phyloP scores from a whole-genome alignment of 768 basidiomycete genomes.

The Psilocybe azurescens region DNA sequence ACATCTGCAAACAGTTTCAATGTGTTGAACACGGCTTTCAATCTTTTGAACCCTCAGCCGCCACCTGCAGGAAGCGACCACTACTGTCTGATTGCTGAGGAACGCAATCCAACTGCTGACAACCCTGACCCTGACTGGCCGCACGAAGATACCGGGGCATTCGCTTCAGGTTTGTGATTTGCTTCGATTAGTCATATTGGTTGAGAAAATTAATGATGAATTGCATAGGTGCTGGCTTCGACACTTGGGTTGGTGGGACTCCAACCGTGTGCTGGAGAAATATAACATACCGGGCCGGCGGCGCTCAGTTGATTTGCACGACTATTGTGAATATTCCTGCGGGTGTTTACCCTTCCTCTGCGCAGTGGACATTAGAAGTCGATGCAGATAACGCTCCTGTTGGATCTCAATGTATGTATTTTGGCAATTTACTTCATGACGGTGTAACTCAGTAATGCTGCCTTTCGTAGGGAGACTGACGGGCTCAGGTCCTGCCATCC shows the following conservation, averaged over 20 bases:
- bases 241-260: background rate
- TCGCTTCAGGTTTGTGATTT: background rate
- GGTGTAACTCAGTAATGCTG: background rate
- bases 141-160: background rate
- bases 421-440: background rate
- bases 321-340: background rate
- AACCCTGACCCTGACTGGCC: constrained; percentile 2
- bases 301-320: background rate
- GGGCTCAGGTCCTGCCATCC: background rate
- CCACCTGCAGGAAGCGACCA: constrained; percentile 3
- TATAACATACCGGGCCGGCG: background rate
- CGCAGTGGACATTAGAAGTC: background rate
- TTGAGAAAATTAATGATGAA: no score
- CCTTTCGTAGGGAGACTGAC: background rate
- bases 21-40: background rate
- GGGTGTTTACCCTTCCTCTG: constrained; percentile 1
- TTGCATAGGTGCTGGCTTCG: background rate
- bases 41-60: constrained; percentile 1
- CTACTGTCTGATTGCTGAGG: background rate
- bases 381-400: background rate
- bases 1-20: background rate
- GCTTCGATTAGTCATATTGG: no score
- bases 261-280: background rate
- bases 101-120: background rate
- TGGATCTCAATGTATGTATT: background rate